Evolutionary conservation across 2,329 filamentous ascomycete species (phyloP).

Genomic region (Paecilomyces variotii): DNA sequence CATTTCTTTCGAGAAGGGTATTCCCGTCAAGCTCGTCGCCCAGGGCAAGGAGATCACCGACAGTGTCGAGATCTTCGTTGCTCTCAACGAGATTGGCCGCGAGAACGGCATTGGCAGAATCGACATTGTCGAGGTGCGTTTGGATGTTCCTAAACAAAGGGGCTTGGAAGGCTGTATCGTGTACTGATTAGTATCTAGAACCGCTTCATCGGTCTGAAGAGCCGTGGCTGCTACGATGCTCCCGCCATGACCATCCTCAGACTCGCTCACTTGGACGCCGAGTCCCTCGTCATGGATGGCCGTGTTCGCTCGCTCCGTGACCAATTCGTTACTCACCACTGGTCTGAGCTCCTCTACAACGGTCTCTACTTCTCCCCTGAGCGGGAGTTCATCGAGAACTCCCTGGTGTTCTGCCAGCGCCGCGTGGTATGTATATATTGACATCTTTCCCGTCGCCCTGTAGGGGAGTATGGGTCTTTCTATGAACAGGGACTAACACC

Average conservation of each 20-base stretch:
- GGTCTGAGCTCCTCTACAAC: slow-evolving; percentile 52
- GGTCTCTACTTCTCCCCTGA: slow-evolving; percentile 62
- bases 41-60: slow-evolving; percentile 57
- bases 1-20: slow-evolving; percentile 63
- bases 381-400: slow-evolving; percentile 62
- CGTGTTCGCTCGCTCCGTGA: slow-evolving; percentile 62
- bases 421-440: slow-evolving; percentile 4
- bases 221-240: slow-evolving; percentile 70
- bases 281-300: slow-evolving; percentile 60
- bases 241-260: slow-evolving; percentile 50
- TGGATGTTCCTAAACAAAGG: too few relatives aligned
- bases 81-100: slow-evolving; percentile 63
- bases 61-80: slow-evolving; percentile 63
- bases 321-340: slow-evolving; percentile 61
- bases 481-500: too few relatives aligned
- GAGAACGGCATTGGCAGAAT: slow-evolving; percentile 69
- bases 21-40: slow-evolving; percentile 61
- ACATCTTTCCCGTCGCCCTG: slow-evolving; percentile 12
- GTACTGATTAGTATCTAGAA: slow-evolving; percentile 32
- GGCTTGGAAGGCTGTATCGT: too few relatives aligned
- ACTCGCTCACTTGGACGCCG: slow-evolving; percentile 52
- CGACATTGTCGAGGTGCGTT: slow-evolving; percentile 60
- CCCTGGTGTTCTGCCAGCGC: slow-evolving; percentile 53
- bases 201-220: slow-evolving; percentile 72
- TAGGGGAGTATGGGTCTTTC: slow-evolving; percentile 32